Conservation (phyloP, 306 rosid genomes). For the Chamaecrista fasciculata region DNA sequence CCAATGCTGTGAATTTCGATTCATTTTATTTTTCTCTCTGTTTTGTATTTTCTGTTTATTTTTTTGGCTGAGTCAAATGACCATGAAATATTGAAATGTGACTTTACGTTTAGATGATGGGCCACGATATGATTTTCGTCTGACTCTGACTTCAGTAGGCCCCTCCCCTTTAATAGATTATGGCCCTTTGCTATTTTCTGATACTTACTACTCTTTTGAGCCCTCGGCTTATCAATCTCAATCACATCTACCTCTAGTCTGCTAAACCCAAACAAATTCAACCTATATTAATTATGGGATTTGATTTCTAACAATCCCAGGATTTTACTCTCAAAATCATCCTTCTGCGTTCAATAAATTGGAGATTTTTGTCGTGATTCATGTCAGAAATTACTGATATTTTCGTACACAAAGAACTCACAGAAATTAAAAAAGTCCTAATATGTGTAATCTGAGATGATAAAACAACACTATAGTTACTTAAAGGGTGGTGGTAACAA, state of each 20-base stretch:
- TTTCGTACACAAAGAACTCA: neutral
- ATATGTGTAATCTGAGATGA: slow-evolving; percentile 8
- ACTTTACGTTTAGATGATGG: slow-evolving; percentile 39
- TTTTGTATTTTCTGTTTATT: neutral
- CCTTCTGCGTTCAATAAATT: neutral
- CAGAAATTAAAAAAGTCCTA: neutral
- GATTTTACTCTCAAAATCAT: neutral
- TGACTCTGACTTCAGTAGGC: slow-evolving; percentile 32
- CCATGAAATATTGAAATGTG: slow-evolving; percentile 39
- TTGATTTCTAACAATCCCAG: neutral
- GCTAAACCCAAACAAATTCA: neutral
- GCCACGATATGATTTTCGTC: slow-evolving; percentile 41
- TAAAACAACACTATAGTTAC: neutral
- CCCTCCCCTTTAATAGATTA: slow-evolving; percentile 34
- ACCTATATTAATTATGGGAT: neutral
- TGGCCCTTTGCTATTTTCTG: slow-evolving; percentile 30
- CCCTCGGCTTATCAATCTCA: slow-evolving; percentile 23
- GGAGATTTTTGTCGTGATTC: neutral
- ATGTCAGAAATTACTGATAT: neutral
- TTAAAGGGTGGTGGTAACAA: slow-evolving; percentile 5
- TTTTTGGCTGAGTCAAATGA: slow-evolving; percentile 18
- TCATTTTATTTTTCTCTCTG: neutral
- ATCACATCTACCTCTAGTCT: slow-evolving; percentile 16
- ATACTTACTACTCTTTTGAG: slow-evolving; percentile 27
- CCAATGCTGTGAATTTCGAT: slow-evolving; percentile 19